Evolutionary conservation across 208 protist genomes (phyloP), one percentile per base, ranked within the genome.

Genomic region (Crithidia fasciculata): DNA sequence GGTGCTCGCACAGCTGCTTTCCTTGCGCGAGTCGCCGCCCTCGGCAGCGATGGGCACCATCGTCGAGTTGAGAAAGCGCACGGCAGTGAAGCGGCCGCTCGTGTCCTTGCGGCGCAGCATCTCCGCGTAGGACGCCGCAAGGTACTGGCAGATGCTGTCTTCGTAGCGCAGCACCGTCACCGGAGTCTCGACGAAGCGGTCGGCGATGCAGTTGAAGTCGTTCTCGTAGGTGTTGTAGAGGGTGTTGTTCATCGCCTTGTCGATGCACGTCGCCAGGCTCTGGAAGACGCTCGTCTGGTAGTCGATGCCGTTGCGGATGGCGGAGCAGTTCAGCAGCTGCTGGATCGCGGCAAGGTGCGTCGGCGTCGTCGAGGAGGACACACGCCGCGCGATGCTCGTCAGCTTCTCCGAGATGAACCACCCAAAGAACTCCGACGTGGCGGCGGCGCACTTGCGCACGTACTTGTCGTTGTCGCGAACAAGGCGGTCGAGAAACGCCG

Each of bases 381-480:
- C 80, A 5, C 78, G 74, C 44, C 71, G 72, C 55, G 78, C 68
- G n/a, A 94, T 69, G 41, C 61, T 69, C 44, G 63, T 65, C 36
- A 97, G 73, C 70, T 91, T 88, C 57, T 91, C 76, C 5, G 86
- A 75, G 40, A 94, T 72, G 65, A 93, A 92, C 41, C 78, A 60
- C 52, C 80, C 80, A 12, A 95, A 37, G 59, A 86, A 90, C 36
- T 64, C 63, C 13, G 67, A 78, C 39, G 93, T 57, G 13, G 61
- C 72, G 4, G 57, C 59, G 5, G 69, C 76, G 72, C 94, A 96
- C n/a, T 79, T 76, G 69, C 78, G 71, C 49, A 96, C 82, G 79
- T 97, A 96, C 37, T 62, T 68, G 63, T 97, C 94, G 18, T 76
- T 81, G 47, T 94, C 90, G 10, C 81, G 77, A 43, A 92, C 45